Evolutionary conservation across 495 filamentous ascomycete species (phyloP).

Genomic region (Lasiosphaeriaceae sp.): DNA sequence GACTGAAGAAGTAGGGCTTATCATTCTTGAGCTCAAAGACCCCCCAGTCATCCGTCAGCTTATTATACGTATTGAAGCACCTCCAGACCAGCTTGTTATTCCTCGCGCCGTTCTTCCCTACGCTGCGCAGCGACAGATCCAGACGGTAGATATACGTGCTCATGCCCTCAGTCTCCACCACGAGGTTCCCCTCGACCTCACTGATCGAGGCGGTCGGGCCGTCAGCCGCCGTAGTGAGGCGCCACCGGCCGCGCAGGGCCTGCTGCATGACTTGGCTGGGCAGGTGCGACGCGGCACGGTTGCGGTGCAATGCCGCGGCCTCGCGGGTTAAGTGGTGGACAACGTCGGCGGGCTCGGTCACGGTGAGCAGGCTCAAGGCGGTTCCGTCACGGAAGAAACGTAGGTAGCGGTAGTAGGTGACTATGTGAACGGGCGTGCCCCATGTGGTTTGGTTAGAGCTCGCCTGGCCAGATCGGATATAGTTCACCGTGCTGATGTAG

Average conservation of each 20-base stretch:
- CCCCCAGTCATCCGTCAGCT: conserved; percentile 83
- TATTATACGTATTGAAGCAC: conserved; percentile 89
- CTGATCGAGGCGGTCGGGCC: conserved; percentile 14
- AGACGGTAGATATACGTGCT: conserved; percentile 78
- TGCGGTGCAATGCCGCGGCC: conserved; percentile 25
- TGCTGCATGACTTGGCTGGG: conserved; percentile 33
- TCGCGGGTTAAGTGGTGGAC: conserved; percentile 63
- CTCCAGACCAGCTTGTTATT: conserved; percentile 88
- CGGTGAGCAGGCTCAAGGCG: conserved; percentile 71
- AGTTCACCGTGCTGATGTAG: conserved; percentile 96
- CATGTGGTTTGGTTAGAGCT: conserved; percentile 55
- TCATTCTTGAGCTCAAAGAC: conserved; percentile 82
- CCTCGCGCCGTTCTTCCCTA: conserved; percentile 47
- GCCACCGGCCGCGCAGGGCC: conserved; percentile 38
- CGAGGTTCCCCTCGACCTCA: conserved; percentile 60
- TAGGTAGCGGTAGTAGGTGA: conserved; percentile 96
- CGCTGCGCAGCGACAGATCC: conserved; percentile 62
- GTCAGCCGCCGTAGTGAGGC: conserved; percentile 24
- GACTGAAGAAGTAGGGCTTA: conserved; percentile 80
- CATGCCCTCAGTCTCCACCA: conserved; percentile 83
- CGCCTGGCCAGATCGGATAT: conserved; percentile 72
- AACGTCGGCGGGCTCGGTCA: conserved; percentile 76
- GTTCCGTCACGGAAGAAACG: conserved; percentile 91
- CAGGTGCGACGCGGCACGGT: conserved; percentile 25
- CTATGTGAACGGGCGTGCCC: conserved; percentile 87